Base-by-base conservation (phyloP, 75 land plant species). In the Selaginella moellendorffii region DNA sequence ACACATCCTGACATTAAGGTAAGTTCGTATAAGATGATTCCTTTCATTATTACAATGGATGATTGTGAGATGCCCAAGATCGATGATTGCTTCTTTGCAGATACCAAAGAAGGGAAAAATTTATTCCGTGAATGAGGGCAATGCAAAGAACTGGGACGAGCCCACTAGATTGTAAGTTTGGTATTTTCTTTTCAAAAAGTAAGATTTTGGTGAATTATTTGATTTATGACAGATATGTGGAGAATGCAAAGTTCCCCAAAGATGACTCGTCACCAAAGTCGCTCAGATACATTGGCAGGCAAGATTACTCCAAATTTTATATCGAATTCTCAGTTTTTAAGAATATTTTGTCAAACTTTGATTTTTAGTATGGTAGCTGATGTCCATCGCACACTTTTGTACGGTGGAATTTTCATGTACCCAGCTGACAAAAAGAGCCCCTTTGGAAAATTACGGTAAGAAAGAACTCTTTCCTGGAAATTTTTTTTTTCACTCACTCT, bases 71-170 rank as follows among this genome's bases (percentile, higher is more conserved):
- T 24, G 24, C 24, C 14, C 46, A 36, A 36, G 14, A 5, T 5
- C 46, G 46, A 5, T 36, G 46, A 36, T 14, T 36, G 19, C 24
- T 18, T 53, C 5, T 17, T 19, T 67, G 18, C 79, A 93, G 98
- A 86, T 89, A 54, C 98, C 98, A 28, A 85, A 83, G 79, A 93
- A 93, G 67, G 98, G 98, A 28, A 88, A 89, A 67, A 93, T 93
- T 19, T 93, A 93, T 71, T 93, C 98, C 1, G 98, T 93, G 24
- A 93, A 93, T 63, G 98, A 93, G 78, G 98, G 98, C 65, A 93
- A 93, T 77, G 85, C 98, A 20, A 89, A 83, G 71, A 80, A 93
- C 68, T 93, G 98, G 98, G 98, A 93, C 73, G 80, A 70, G 42
- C 90, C 98, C 56, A 93, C 98, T 1, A 75, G 77, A 28, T 80